Evolutionary conservation across 768 basidiomycete species (phyloP), one percentile per base, ranked within the genome.

Genomic region (Clitopilus hobsonii): DNA sequence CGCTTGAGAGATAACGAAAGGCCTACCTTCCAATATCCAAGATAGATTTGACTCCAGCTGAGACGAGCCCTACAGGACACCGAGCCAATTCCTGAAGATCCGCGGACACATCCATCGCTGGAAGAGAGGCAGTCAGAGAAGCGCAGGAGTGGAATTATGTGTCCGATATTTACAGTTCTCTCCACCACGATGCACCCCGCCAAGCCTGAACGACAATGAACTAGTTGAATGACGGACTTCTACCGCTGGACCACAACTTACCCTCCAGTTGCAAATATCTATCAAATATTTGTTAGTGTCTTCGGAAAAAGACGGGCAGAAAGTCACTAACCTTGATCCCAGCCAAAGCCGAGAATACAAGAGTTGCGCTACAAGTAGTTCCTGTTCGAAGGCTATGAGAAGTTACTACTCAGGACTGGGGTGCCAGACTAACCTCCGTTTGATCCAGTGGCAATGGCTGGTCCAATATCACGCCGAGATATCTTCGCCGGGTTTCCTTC

Each of bases 241-340:
- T 18, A 18, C 18, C 10, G 2, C 27, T 16, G 20, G 24, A 38
- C 50, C 61, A 28, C 26, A 50, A 29, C n/a, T 71, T 68, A 89
- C 89, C 95, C 96, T 63, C 96, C 96, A 1, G 96, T 99, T 16
- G 90, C 84, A 70, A 95, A 94, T 8, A 93, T 80, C 90, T 93
- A 60, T 10, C 25, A 29, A 38, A 53, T 18, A 47, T 66, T 28
- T 23, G 56, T 27, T 45, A 32, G 27, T 23, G 47, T 8, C 22
- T 29, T 53, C 14, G 22, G 6, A 11, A 49, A n/a, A 16, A 22
- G 49, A n/a, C 20, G 52, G 6, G 23, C 7, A 22, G 52, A 16
- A 54, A 51, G 11, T 47, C 29, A 51, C 56, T 23, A 58, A 88
- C 85, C 78, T 91, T 94, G 63, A 98, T 97, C 16, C 94, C 94